Evolutionary conservation across 495 filamentous ascomycete genomes (phyloP).

Genomic region (Neurospora sp.): DNA sequence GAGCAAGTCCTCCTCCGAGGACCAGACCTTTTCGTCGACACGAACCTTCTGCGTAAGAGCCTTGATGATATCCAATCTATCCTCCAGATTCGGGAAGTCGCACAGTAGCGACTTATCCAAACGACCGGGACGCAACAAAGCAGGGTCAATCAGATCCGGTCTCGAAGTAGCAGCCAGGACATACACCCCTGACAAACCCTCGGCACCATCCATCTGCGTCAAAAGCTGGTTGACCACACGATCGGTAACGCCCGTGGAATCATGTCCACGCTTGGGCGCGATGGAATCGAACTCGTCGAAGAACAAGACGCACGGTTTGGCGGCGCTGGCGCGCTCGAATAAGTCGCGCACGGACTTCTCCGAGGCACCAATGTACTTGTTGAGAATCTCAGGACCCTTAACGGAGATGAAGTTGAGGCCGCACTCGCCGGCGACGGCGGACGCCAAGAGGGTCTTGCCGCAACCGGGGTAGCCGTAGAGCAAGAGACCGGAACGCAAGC

Average conservation of each 20-base stretch:
- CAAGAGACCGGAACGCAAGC: constrained; percentile 81
- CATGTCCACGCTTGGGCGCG: constrained; percentile 92
- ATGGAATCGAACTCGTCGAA: constrained; percentile 98
- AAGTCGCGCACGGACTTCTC: constrained; percentile 92
- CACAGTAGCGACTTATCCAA: constrained; percentile 87
- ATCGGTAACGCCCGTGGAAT: constrained; percentile 92
- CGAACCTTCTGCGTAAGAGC: constrained; percentile 72
- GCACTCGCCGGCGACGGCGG: constrained; percentile 89
- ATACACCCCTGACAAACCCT: constrained; percentile 88
- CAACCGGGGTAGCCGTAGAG: constrained; percentile 94
- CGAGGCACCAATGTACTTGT: constrained; percentile 95
- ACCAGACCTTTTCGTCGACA: constrained; percentile 50
- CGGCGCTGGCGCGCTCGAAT: constrained; percentile 84
- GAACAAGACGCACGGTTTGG: constrained; percentile 85
- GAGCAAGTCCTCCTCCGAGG: constrained; percentile 35
- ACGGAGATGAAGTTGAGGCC: constrained; percentile 97
- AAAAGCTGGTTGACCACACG: constrained; percentile 97
- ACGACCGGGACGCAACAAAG: constrained; percentile 76
- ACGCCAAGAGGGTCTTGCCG: constrained; percentile 89
- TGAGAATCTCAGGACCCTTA: constrained; percentile 94
- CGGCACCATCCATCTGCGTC: constrained; percentile 98
- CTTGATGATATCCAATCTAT: constrained; percentile 76
- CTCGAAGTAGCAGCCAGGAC: constrained; percentile 87
- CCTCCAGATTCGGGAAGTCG: constrained; percentile 67
- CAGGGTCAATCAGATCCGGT: constrained; percentile 91